Evolutionary conservation across 108 stramenopile species (phyloP), one percentile per base, ranked within the genome.

Genomic region (Cyclotella atomus): DNA sequence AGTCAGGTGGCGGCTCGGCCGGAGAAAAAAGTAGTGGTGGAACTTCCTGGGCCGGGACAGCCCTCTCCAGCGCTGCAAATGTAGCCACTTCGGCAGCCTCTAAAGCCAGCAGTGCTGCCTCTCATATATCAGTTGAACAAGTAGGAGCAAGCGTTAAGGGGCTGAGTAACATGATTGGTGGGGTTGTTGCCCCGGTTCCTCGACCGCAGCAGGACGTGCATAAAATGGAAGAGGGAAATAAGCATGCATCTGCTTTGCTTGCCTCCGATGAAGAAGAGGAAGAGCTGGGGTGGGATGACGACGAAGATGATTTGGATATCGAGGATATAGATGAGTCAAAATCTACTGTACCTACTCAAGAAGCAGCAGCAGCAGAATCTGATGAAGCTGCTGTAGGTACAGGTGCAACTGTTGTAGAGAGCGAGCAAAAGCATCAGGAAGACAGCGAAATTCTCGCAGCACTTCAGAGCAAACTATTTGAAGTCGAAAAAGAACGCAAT

Each of bases 261-360:
- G 41, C n/a, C 7, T n/a, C n/a, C n/a, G n/a, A n/a, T n/a, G 55
- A 59, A 38, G 70, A 78, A 3, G 77, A 60, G 28, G 77, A 66
- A 30, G 73, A 75, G 55, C 64, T 75, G 73, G 65, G 73, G 44
- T 75, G 73, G 73, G 77, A 78, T 20, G 77, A 78, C 25, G 76
- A 70, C 25, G 65, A 65, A 23, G 77, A 66, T 33, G 67, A 68
- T 33, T 7, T 65, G 23, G n/a, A n/a, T n/a, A n/a, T n/a, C n/a
- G 68, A 69, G n/a, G 68, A 24, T 17, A 23, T 0, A 1, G 63
- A 53, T 55, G 17, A 17, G 28, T 9, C 14, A n/a, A 27, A 6
- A 21, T 34, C 1, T 12, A 20, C 36, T 27, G 68, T 17, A 7
- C n/a, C n/a, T n/a, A n/a, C n/a, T n/a, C n/a, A n/a, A n/a, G n/a